A percentile compares a stretch with the other conserved stretches of the same genome.
Conservation (phyloP, 225 moss, liverwort and hornwort species). For the Lunularia cruciata region DNA sequence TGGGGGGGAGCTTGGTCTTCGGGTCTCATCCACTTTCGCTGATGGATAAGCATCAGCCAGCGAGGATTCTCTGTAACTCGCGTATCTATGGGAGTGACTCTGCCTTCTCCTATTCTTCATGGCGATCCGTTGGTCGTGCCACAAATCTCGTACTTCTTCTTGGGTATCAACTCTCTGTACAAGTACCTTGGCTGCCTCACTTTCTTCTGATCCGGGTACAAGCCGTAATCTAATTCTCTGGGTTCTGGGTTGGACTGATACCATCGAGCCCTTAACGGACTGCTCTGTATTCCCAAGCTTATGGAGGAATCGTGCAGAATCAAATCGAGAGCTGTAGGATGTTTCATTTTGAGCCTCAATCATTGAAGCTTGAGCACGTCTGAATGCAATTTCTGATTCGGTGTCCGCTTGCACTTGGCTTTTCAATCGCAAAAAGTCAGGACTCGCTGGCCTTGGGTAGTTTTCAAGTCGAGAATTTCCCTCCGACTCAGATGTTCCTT, state of each 20-base stretch:
- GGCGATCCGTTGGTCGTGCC: conserved; percentile 27
- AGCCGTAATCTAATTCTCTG: conserved; percentile 46
- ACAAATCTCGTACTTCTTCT: conserved; percentile 37
- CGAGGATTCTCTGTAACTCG: conserved; percentile 27
- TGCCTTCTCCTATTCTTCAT: conserved; percentile 30
- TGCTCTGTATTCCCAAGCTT: conserved; percentile 37
- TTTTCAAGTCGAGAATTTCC: conserved; percentile 25
- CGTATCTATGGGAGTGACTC: conserved; percentile 51
- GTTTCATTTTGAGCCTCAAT: conserved; percentile 14
- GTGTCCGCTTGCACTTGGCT: conserved; percentile 32
- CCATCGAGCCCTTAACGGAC: conserved; percentile 2
- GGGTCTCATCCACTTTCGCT: conserved; percentile 12
- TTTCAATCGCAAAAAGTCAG: conserved; percentile 37
- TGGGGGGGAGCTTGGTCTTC: conserved; percentile 14
- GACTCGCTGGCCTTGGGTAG: conserved; percentile 34
- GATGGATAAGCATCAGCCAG: conserved; percentile 15
- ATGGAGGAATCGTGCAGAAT: conserved; percentile 45
- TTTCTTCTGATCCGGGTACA: conserved; percentile 37
- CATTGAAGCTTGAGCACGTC: conserved; percentile 12
- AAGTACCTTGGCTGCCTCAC: conserved; percentile 29
- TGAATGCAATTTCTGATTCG: conserved; percentile 27
- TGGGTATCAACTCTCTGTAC: conserved; percentile 33
- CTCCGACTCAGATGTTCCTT: conserved; percentile 23
- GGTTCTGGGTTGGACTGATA: conserved; percentile 30
- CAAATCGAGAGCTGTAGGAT: conserved; percentile 34